Conservation (phyloP, 257 asterid species). For the Gardenia jasminoides region DNA sequence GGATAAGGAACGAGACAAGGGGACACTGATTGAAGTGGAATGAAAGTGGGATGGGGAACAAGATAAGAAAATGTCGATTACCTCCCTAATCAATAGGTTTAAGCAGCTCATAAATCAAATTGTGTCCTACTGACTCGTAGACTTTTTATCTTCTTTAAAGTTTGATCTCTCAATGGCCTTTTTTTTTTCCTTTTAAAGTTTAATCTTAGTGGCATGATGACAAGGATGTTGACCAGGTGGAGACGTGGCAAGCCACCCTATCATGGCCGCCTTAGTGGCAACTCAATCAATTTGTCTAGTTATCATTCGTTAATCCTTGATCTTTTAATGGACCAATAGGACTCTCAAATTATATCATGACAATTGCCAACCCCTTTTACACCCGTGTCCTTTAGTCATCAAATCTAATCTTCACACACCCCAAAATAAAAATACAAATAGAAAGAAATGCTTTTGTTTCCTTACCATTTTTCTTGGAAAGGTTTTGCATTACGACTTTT, state of each 20-base stretch:
- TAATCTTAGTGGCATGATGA: slow-evolving; percentile 35
- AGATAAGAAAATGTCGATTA: slow-evolving; percentile 40
- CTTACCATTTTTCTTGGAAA: background rate
- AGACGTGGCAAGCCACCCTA: slow-evolving; percentile 38
- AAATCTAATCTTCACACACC: background rate
- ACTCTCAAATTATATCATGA: slow-evolving; percentile 1
- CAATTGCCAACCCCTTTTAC: background rate
- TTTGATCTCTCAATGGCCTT: too few relatives aligned
- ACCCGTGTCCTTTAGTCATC: background rate
- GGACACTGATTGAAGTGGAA: slow-evolving; percentile 37
- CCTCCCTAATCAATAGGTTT: slow-evolving; percentile 38
- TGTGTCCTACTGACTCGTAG: slow-evolving; percentile 40
- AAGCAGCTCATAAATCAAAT: slow-evolving; percentile 24
- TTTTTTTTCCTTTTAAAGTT: background rate
- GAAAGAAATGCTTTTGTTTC: background rate
- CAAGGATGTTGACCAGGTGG: slow-evolving; percentile 15
- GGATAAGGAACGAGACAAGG: slow-evolving; percentile 39
- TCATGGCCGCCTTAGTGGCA: slow-evolving; percentile 39
- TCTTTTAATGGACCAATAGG: slow-evolving; percentile 35
- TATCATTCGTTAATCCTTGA: slow-evolving; percentile 27
- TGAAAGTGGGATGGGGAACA: slow-evolving; percentile 46
- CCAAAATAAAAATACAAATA: background rate
- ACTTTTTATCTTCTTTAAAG: background rate
- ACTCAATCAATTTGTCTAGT: slow-evolving; percentile 21
- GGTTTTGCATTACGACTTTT: background rate